Evolutionary conservation across 768 basidiomycete species (phyloP).

Genomic region (Trametes coccinea): DNA sequence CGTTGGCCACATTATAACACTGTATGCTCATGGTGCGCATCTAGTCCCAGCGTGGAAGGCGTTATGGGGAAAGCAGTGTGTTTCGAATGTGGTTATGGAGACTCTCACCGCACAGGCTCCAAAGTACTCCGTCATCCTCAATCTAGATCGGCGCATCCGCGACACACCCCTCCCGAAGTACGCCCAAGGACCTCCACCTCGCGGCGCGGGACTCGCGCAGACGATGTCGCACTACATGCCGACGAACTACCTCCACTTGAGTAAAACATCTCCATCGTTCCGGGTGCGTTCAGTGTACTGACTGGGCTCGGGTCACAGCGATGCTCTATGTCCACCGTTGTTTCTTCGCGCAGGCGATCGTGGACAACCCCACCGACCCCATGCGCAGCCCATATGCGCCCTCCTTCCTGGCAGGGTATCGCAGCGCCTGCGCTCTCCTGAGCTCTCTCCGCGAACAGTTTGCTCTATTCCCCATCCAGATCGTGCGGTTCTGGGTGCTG

Average conservation of each 20-base stretch:
- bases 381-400: constrained; percentile 70
- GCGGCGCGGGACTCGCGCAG: constrained; percentile 52
- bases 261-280: constrained; percentile 36
- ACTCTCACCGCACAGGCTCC: constrained; percentile 61
- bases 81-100: constrained; percentile 54
- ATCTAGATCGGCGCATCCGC: constrained; percentile 66
- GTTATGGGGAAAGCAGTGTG: constrained; percentile 51
- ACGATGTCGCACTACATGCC: constrained; percentile 81
- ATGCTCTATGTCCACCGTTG: constrained; percentile 66
- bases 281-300: constrained; percentile 59
- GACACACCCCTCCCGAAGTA: constrained; percentile 67
- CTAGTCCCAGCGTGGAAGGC: constrained; percentile 63
- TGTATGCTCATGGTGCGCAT: constrained; percentile 34
- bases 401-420: constrained; percentile 70
- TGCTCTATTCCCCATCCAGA: constrained; percentile 58
- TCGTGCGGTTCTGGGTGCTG: constrained; percentile 61
- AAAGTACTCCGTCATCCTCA: constrained; percentile 62
- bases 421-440: constrained; percentile 71
- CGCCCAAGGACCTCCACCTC: constrained; percentile 50
- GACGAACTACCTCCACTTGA: constrained; percentile 66
- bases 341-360: constrained; percentile 70
- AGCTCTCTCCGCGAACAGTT: constrained; percentile 47
- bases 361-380: constrained; percentile 65
- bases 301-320: constrained; percentile 50
- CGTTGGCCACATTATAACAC: constrained; percentile 50